Conservation (phyloP, 2,329 filamentous ascomycete species). For the Trichoderma pleuroti region DNA sequence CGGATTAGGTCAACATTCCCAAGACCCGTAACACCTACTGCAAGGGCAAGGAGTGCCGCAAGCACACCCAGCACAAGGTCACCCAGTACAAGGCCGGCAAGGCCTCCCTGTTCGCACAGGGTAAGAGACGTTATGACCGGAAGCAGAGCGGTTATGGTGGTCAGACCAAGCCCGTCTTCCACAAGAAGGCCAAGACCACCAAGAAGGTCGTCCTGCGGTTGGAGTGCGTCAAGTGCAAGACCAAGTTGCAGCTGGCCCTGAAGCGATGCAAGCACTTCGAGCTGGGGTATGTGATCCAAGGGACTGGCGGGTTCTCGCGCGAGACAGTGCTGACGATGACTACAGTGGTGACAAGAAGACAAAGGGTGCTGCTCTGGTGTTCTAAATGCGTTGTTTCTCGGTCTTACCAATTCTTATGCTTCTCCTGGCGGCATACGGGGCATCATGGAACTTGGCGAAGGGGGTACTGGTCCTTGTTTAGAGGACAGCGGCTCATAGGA, state of each 20-base stretch:
- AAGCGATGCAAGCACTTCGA: slow-evolving; percentile 99
- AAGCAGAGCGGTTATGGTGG: slow-evolving; percentile 99
- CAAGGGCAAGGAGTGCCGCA: slow-evolving; percentile 92
- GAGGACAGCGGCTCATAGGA: slow-evolving; percentile 42
- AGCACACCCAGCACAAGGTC: slow-evolving; percentile 89
- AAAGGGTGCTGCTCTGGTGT: slow-evolving; percentile 99
- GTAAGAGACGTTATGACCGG: slow-evolving; percentile 99
- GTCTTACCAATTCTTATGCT: slow-evolving; percentile 41
- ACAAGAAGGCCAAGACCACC: slow-evolving; percentile 99
- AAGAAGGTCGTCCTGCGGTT: slow-evolving; percentile 99
- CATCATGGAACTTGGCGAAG: slow-evolving; percentile 50
- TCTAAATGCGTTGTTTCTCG: slow-evolving; percentile 68
- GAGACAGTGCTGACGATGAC: slow-evolving; percentile 38
- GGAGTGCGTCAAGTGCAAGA: slow-evolving; percentile 97
- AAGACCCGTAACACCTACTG: slow-evolving; percentile 97
- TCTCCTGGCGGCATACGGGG: slow-evolving; percentile 44
- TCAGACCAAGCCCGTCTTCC: slow-evolving; percentile 99
- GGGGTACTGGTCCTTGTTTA: slow-evolving; percentile 43
- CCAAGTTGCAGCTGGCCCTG: slow-evolving; percentile 93
- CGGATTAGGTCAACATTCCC: slow-evolving; percentile 84
- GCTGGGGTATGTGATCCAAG: slow-evolving; percentile 72
- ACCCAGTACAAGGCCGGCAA: slow-evolving; percentile 98
- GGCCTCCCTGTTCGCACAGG: slow-evolving; percentile 94
- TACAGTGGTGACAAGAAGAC: slow-evolving; percentile 99
- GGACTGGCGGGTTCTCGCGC: not conserved